Evolutionary conservation across 306 rosid genomes (phyloP).

Genomic region (Rosa rugosa): DNA sequence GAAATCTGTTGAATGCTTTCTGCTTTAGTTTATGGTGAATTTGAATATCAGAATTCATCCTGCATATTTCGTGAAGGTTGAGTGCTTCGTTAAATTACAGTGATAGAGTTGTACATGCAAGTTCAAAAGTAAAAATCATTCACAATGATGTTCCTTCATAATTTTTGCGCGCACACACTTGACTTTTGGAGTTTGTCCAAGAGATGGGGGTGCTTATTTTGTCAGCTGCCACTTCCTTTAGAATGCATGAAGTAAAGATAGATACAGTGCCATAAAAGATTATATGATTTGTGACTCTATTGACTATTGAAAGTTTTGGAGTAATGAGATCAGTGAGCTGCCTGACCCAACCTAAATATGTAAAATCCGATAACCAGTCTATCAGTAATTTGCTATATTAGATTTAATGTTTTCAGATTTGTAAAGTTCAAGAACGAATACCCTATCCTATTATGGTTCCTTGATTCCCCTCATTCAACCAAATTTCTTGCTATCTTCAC

Average conservation of each 20-base stretch:
- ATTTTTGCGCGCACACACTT: not conserved
- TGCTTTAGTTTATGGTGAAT: not conserved
- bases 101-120: not conserved
- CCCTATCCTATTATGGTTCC: not conserved
- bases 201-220: not conserved
- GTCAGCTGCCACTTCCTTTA: not conserved
- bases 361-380: not conserved
- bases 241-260: not conserved
- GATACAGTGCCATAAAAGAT: not conserved
- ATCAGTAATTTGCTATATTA: not conserved
- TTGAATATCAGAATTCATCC: not conserved
- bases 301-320: not conserved
- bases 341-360: not conserved
- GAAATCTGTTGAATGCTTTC: not conserved
- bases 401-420: not conserved
- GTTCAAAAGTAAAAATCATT: not conserved
- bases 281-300: not conserved
- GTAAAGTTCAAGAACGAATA: not conserved
- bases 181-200: constrained; percentile 3
- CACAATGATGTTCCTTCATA: not conserved
- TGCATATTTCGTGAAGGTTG: not conserved
- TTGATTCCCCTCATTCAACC: not conserved
- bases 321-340: constrained; percentile 7
- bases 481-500: not conserved
- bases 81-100: not conserved